Evolutionary conservation across 2,329 filamentous ascomycete genomes (phyloP).

Genomic region (Fusarium albosuccineum): DNA sequence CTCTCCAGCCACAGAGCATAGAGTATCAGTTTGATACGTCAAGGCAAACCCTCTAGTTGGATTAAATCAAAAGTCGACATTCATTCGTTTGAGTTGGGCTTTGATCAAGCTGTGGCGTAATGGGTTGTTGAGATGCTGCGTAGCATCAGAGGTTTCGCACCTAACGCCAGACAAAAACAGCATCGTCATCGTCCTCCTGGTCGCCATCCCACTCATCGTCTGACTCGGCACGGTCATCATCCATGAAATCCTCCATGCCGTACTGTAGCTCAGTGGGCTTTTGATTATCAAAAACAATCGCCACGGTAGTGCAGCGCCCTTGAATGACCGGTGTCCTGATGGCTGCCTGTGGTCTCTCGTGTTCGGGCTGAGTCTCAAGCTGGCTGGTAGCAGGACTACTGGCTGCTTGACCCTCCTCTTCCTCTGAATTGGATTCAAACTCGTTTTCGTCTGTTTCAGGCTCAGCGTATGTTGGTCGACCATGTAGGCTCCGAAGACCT

Average conservation of each 20-base stretch:
- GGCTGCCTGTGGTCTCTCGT: constrained; percentile 12
- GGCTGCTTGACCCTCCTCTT: constrained; percentile 19
- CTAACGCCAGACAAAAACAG: constrained; percentile 48
- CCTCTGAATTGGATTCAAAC: constrained; percentile 47
- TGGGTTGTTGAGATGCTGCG: neutral
- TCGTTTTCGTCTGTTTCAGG: constrained; percentile 62
- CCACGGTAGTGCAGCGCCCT: constrained; percentile 77
- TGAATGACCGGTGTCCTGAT: constrained; percentile 66
- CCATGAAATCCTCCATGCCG: constrained; percentile 78
- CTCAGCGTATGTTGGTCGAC: constrained; percentile 56
- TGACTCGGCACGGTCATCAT: constrained; percentile 67
- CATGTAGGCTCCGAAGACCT: constrained; percentile 32
- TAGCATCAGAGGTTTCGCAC: neutral
- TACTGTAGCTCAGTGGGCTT: constrained; percentile 77
- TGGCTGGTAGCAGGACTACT: constrained; percentile 5
- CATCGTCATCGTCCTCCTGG: constrained; percentile 61
- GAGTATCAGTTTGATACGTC: neutral
- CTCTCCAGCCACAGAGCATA: neutral
- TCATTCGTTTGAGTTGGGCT: neutral
- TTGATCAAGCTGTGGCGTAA: neutral
- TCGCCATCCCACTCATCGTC: constrained; percentile 72
- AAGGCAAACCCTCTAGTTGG: neutral
- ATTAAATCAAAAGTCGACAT: neutral
- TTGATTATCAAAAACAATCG: constrained; percentile 81
- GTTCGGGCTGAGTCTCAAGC: constrained; percentile 20